Base-by-base conservation (phyloP, 176 grass and related monocot species). In the Bromus sterilis region DNA sequence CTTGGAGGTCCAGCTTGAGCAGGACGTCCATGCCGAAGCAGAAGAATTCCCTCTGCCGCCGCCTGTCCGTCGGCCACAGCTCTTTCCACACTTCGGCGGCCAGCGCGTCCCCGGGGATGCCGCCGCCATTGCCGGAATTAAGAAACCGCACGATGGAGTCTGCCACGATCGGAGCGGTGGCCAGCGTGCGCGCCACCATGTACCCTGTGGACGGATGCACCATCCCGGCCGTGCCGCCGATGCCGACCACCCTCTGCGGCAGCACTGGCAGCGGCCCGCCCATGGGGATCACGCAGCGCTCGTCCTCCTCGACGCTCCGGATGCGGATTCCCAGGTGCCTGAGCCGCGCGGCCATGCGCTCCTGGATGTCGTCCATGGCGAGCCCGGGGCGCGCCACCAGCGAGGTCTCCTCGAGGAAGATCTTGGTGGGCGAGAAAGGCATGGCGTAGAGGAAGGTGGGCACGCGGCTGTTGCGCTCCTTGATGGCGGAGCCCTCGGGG, bases 1-100 rank as follows among this genome's bases (percentile, higher is more conserved):
- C 96, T 12, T 77, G 82, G 79, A 98, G 94, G 80, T 98, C 96
- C 24, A 98, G 88, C 86, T 98, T 98, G 75, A 98, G 90, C 82
- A 98, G 84, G 78, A 98, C 44, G 74, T 98, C 96, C 96, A 98
- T 98, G 64, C 96, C 96, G 56, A 98, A 98, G 84, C 96, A 98
- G 89, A 98, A 98, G 61, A 98, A 98, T 18, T 95, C 96, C 77
- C 96, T 95, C 82, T 98, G 96, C 75, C 87, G 62, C 30, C 93
- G 70, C 72, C 96, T 62, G 34, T 91, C 83, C 30, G 78, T 90
- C 0, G 96, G 96, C 96, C 96, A 98, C 34, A 98, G 87, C 76
- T 98, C 73, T 82, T 85, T 95, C 96, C 96, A 98, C 75, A 98
- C 89, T 41, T 86, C 83, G 15, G 87, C 87, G 0, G 96, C 83